Base-by-base conservation (phyloP, 805 yeast genomes). In the Yamadazyma akitaensis region DNA sequence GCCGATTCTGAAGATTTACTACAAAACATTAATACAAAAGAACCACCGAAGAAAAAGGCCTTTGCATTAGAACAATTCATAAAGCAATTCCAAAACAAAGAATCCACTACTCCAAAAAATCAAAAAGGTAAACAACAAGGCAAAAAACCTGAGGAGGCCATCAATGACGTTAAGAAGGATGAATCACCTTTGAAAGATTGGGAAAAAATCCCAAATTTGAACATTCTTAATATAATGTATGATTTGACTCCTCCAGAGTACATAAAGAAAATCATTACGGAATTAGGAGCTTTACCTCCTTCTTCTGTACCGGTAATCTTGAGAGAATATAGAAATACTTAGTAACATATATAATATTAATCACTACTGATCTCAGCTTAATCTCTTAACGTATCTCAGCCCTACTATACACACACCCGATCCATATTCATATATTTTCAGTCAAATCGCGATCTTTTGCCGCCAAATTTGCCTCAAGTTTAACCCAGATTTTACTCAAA, bases 281-380 rank as follows among this genome's bases (percentile, higher is more conserved):
- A 94, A 65, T 81, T 92, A 53, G 99, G 99, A 25, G 88, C 96
- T 2, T 75, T 94, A 55, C 99, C 99, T 10, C 96, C 99, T 37
- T 86, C 96, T n/a, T 89, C 98, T 1, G 98, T 94, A 48, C 99
- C 99, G 24, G 98, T 94, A 41, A 88, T 94, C 51, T 72, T 94
- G 57, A 81, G 98, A 68, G 99, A 94, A 66, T 94, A 92, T 66
- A 88, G 89, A 65, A 68, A 65, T 42, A 47, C 43, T 12, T 47
- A 43, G 40, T 11, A 16, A 26, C 28, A 6, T 17, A 40, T 30
- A 30, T 24, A 18, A 21, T 21, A 21, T 21, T 34, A 34, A 19
- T 13, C 21, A 21, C 24, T 5, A 21, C 24, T 21, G 7, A 21
- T 21, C 24, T 21, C 7, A 7, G 24, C 24, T 21, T 21, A 21